Base-by-base conservation (phyloP, 345 rosid genomes). In the Trapa incisa region DNA sequence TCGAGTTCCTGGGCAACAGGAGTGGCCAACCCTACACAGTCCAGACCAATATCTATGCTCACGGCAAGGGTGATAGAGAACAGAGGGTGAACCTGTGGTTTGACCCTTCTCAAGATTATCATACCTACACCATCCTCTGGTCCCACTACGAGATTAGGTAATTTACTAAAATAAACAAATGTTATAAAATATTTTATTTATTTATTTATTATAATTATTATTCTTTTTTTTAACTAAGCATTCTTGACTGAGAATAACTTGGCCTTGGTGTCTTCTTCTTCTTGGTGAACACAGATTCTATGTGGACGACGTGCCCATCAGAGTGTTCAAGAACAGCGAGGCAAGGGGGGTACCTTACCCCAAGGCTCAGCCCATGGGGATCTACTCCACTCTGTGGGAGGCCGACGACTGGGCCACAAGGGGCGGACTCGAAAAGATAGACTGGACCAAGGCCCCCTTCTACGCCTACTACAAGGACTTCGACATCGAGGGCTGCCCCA, bases 381-480 rank as follows among this genome's bases (percentile, higher is more conserved):
- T 93, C 4, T 90, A 83, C 76, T 93, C 98, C 47, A 93, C 98
- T 7, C 72, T 93, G 65, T 93, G 98, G 98, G 94, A 93, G 74
- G 97, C 98, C 1, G 98, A 93, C 74, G 84, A 93, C 54, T 93
- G 98, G 98, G 98, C 97, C 38, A 93, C 97, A 48, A 88, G 98
- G 74, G 98, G 98, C 0, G 97, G 98, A 11, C 77, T 88, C 4
- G 97, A 90, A 80, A 93, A 93, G 68, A 93, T 88, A 53, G 70
- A 90, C 74, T 93, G 98, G 98, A 82, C 77, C 72, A 90, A 86
- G 78, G 94, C 98, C 11, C 98, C 98, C 0, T 93, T 93, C 72
- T 74, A 73, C 47, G 87, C 98, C 36, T 85, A 87, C 71, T 90
- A 93, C 86, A 87, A 72, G 75, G 96, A 88, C 77, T 93, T 93